Evolutionary conservation across 2,329 filamentous ascomycete genomes (phyloP), one percentile per base, ranked within the genome.

Genomic region (Neopestalotiopsis clavispora): DNA sequence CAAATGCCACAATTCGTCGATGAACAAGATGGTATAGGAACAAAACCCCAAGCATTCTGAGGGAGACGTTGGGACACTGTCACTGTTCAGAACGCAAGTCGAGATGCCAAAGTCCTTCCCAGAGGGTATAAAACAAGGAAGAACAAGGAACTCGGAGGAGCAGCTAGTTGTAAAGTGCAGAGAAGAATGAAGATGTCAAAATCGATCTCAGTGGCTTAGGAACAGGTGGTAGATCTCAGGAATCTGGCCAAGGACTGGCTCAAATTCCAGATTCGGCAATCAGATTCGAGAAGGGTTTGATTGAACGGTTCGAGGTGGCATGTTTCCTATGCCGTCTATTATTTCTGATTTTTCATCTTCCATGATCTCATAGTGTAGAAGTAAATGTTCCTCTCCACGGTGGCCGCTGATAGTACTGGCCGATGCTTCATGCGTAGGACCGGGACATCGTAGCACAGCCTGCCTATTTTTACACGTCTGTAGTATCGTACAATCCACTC

Each of bases 401-500:
- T 14, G 17, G 45, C 45, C n/a, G 45, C 45, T 52, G 45, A n/a
- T n/a, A 17, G 9, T n/a, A 17, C 17, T 17, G 17, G 20, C 7
- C 17, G n/a, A 52, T 17, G 45, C 34, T 10, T n/a, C 14, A 9
- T 9, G 45, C 17, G 45, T 52, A 10, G 6, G 34, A 38, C 34
- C 17, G 45, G 14, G 45, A 7, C 20, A 20, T 52, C 20, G 17
- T 9, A 20, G 45, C 45, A 20, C 45, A 62, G n/a, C 59, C 34
- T 20, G 17, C n/a, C 32, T 62, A 38, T 40, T 62, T 52, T 20
- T 42, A 62, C 59, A 62, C 13, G 30, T 40, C 59, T 62, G 34
- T 23, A 34, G 20, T 62, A 62, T 62, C 59, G 59, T 62, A 62
- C 59, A 62, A 20, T 40, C 17, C 32, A 20, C 45, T 17, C 45